These are phyloP conservation scores for Leucosporidium scottii DNA, from an alignment of 768 basidiomycete species.

Conservation along the genomic window DNA sequence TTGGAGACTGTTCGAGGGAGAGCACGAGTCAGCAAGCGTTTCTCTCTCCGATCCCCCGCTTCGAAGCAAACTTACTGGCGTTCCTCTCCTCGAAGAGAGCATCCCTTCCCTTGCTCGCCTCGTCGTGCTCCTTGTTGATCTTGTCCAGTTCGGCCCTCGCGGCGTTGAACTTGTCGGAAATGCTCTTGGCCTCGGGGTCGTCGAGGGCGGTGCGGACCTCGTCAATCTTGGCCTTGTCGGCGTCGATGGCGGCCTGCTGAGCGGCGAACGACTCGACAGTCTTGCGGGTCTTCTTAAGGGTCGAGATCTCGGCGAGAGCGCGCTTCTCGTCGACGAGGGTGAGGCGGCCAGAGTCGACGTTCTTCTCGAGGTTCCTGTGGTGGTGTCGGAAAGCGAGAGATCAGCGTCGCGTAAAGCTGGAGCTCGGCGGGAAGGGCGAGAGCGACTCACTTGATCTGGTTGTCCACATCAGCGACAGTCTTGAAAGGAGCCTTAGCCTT, in stretches of 20 bases:
- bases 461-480: conserved; percentile 76
- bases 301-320: conserved; percentile 77
- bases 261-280: conserved; percentile 72
- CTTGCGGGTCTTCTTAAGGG: conserved; percentile 33
- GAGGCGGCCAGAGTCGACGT: conserved; percentile 84
- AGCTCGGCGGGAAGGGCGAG: conserved; percentile 1
- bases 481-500: conserved; percentile 72
- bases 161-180: conserved; percentile 69
- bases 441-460: conserved; percentile 65
- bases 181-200: conserved; percentile 77
- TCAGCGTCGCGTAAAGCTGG: background rate
- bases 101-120: conserved; percentile 66
- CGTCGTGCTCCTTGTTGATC: conserved; percentile 78
- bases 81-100: conserved; percentile 86
- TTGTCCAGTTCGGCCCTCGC: conserved; percentile 79
- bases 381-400: conserved; percentile 1
- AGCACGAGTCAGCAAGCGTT: background rate
- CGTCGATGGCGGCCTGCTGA: conserved; percentile 72
- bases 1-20: conserved; percentile 9
- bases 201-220: conserved; percentile 75
- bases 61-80: conserved; percentile 49
- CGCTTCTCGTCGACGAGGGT: conserved; percentile 94
- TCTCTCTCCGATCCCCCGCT: background rate
- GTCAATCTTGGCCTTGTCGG: conserved; percentile 64
- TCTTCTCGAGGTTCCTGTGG: conserved; percentile 53